These are phyloP conservation scores for Lipomyces oligophaga DNA, from an alignment of 805 yeast genomes.

Conservation along the genomic window DNA sequence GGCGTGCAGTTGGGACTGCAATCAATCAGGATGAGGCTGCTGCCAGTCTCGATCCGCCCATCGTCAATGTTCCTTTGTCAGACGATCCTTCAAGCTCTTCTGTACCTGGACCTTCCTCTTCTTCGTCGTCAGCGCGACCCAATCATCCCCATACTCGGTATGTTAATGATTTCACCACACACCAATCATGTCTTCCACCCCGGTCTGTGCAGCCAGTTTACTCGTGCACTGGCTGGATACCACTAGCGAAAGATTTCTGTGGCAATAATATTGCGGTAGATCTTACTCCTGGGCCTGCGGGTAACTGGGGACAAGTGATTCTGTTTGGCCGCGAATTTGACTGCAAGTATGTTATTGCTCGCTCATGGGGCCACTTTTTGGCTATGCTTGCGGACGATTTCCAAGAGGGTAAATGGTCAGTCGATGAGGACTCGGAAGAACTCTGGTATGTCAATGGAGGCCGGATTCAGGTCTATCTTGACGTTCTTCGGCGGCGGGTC, in stretches of 20 bases:
- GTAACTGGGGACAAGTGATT: slow-evolving; percentile 87
- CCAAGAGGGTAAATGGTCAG: slow-evolving; percentile 74
- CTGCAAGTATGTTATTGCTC: slow-evolving; percentile 79
- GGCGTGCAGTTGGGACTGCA: slow-evolving; percentile 65
- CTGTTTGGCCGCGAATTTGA: slow-evolving; percentile 93
- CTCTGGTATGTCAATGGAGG: slow-evolving; percentile 57
- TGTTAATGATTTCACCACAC: slow-evolving; percentile 12
- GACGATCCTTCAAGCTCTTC: slow-evolving; percentile 24
- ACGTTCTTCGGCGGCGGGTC: slow-evolving; percentile 48
- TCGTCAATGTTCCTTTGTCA: background rate
- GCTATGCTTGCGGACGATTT: slow-evolving; percentile 80
- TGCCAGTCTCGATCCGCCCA: too few species aligned
- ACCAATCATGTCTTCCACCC: slow-evolving; percentile 71
- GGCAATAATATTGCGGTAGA: slow-evolving; percentile 94
- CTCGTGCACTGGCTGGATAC: slow-evolving; percentile 92
- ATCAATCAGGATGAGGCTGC: slow-evolving; percentile 25
- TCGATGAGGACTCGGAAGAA: slow-evolving; percentile 58
- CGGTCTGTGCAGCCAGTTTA: slow-evolving; percentile 67
- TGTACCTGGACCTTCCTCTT: slow-evolving; percentile 33
- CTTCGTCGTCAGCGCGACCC: slow-evolving; percentile 26
- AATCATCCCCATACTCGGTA: slow-evolving; percentile 2
- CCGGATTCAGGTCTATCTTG: slow-evolving; percentile 65
- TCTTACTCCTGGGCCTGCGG: slow-evolving; percentile 72
- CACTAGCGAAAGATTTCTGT: slow-evolving; percentile 77
- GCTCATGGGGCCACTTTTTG: slow-evolving; percentile 85